A percentile compares a stretch with the other conserved stretches of the same genome.
Evolutionary conservation across 129 eudicot genomes (phyloP).

Genomic region (Helianthus tuberosus): DNA sequence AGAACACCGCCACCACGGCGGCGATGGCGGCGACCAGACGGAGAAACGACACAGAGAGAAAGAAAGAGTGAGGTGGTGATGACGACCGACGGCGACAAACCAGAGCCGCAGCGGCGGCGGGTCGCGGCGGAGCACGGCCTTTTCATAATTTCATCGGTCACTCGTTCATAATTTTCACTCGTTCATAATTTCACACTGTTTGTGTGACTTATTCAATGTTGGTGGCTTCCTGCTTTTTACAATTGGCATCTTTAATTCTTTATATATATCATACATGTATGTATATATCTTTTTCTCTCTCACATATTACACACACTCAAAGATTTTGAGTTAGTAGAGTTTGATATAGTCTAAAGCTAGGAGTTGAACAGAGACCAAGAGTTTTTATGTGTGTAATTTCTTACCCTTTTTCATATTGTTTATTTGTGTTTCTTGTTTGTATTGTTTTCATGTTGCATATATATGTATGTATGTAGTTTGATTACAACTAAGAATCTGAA

Average conservation of each 20-base stretch:
- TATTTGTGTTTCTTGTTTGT: constrained; percentile 3
- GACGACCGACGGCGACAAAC: no score
- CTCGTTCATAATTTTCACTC: no score
- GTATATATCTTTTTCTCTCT: constrained; percentile 10
- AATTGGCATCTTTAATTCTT: constrained; percentile 12
- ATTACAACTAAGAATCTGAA: not conserved
- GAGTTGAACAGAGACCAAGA: constrained; percentile 3
- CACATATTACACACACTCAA: constrained; percentile 20
- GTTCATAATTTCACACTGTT: constrained; percentile 14
- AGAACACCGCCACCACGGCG: no score
- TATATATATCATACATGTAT: not conserved
- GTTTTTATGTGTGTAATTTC: constrained; percentile 7
- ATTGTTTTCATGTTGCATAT: not conserved
- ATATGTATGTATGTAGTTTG: not conserved
- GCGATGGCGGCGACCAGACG: no score
- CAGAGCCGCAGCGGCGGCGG: no score
- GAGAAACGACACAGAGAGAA: no score
- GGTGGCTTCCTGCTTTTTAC: constrained; percentile 32
- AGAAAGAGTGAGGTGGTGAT: no score
- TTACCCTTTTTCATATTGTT: not conserved
- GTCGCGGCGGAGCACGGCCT: no score
- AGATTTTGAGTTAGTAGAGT: not conserved
- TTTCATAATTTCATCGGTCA: no score
- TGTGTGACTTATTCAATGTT: constrained; percentile 25
- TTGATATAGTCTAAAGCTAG: constrained; percentile 7